A percentile compares a stretch with the other conserved stretches of the same genome.
phyloP scores from a whole-genome alignment of 805 yeast species.

The Komagataella mondaviorum region DNA sequence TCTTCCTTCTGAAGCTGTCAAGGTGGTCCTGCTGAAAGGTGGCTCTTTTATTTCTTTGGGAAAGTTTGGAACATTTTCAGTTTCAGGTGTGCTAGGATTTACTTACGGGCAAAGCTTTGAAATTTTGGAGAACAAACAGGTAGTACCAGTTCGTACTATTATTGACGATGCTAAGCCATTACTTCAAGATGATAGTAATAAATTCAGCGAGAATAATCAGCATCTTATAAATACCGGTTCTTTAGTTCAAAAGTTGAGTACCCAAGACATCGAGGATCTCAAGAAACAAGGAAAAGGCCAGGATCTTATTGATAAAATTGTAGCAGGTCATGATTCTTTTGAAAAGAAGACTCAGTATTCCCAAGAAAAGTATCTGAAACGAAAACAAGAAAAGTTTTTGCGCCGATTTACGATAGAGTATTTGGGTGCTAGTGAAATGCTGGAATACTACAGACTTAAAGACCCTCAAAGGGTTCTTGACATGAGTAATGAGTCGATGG shows the following conservation, averaged over 20 bases:
- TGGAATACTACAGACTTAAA: conserved; percentile 66
- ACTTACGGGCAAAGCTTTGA: conserved; percentile 88
- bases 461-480: conserved; percentile 64
- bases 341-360: conserved; percentile 81
- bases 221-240: conserved; percentile 55
- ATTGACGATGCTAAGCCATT: conserved; percentile 10
- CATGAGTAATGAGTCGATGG: conserved; percentile 75
- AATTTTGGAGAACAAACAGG: conserved; percentile 42
- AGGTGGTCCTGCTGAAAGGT: conserved; percentile 53
- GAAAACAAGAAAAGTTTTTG: conserved; percentile 86
- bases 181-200: conserved; percentile 16
- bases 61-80: conserved; percentile 79
- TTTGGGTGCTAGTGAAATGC: conserved; percentile 53
- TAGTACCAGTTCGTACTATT: conserved; percentile 33
- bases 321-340: conserved; percentile 74
- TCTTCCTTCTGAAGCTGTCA: conserved; percentile 71
- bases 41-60: conserved; percentile 63
- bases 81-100: conserved; percentile 62
- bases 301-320: conserved; percentile 68
- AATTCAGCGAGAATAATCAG: conserved; percentile 48
- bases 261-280: conserved; percentile 74
- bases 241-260: conserved; percentile 56
- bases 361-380: conserved; percentile 80
- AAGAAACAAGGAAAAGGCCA: conserved; percentile 70
- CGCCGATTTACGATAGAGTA: conserved; percentile 76